Evolutionary conservation across 108 stramenopile genomes (phyloP).

Genomic region (Cyclostephanos invisitatus): DNA sequence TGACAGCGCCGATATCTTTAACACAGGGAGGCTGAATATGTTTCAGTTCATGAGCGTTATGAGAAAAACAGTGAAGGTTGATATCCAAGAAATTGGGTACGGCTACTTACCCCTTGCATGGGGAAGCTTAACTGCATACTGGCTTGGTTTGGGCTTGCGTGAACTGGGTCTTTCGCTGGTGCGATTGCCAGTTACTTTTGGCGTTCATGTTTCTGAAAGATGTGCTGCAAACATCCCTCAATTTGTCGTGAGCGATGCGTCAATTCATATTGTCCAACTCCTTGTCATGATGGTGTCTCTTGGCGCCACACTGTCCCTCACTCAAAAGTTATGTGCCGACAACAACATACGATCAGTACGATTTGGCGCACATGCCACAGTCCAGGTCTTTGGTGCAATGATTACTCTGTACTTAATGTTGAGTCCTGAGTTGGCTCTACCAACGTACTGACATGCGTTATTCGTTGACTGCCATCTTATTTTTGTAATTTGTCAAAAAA

Average conservation of each 20-base stretch:
- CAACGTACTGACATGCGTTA: not conserved
- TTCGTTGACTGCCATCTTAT: too few species aligned
- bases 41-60: constrained; percentile 49
- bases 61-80: constrained; percentile 43
- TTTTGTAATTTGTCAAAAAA: too few species aligned
- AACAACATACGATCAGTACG: constrained; percentile 39
- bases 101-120: constrained; percentile 51
- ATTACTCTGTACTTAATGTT: constrained; percentile 50
- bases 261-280: constrained; percentile 27
- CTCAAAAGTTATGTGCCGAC: constrained; percentile 53
- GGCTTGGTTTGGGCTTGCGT: constrained; percentile 48
- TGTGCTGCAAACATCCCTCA: constrained; percentile 22
- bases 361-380: constrained; percentile 34
- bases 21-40: constrained; percentile 32
- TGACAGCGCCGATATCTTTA: constrained; percentile 32
- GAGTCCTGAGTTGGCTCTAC: constrained; percentile 23
- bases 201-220: constrained; percentile 13
- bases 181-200: constrained; percentile 36
- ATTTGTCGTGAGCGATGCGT: constrained; percentile 6
- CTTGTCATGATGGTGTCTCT: constrained; percentile 24
- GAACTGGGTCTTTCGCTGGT: constrained; percentile 44
- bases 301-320: constrained; percentile 20
- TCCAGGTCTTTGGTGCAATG: constrained; percentile 26
- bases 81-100: constrained; percentile 52
- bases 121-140: constrained; percentile 48